Base-by-base conservation (phyloP, 495 filamentous ascomycete genomes). In the Aspergillus egyptiacus region DNA sequence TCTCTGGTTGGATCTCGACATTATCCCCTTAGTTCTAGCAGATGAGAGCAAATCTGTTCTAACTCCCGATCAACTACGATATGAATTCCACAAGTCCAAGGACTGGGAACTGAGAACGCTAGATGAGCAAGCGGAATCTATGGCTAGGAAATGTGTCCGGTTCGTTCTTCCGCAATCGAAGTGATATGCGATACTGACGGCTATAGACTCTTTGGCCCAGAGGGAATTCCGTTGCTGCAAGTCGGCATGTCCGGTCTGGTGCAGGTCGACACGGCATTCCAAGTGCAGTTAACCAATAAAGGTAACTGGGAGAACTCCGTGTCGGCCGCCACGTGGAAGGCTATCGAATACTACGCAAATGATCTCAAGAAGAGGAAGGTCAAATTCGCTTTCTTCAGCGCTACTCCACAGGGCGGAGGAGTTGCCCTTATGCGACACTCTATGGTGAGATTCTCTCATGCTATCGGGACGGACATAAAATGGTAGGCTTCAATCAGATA, bases 401-500 rank as follows among this genome's bases (percentile, higher is more conserved):
- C 81, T 32, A 93, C 89, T 1, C 88, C 89, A 1, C 87, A 94
- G 59, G 89, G 89, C 18, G 89, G 89, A 46, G 89, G 89, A 19
- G 89, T 95, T 17, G 86, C 87, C 6, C 71, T 94, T 28, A 95
- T 95, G 89, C 75, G 89, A 35, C 89, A 94, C 67, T 86, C 89
- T 13, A 72, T 93, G 18, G 75, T 90, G 23, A 74, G 89, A 35
- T 87, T 91, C 48, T 76, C 82, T n/a, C 71, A 78, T 54, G 63
- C 77, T 3, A 46, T 89, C 41, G 84, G 82, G 1, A 81, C 89
- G 6, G 76, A 90, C 49, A 71, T 84, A 54, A 79, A 73, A 36
- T 95, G 89, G 89, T 93, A 76, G 66, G 81, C 57, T 17, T 25
- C 3, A n/a, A n/a, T n/a, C n/a, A n/a, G 8, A 9, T 2, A 13